Base-by-base conservation (phyloP, 129 eudicot genomes). In the Tanacetum coccineum region DNA sequence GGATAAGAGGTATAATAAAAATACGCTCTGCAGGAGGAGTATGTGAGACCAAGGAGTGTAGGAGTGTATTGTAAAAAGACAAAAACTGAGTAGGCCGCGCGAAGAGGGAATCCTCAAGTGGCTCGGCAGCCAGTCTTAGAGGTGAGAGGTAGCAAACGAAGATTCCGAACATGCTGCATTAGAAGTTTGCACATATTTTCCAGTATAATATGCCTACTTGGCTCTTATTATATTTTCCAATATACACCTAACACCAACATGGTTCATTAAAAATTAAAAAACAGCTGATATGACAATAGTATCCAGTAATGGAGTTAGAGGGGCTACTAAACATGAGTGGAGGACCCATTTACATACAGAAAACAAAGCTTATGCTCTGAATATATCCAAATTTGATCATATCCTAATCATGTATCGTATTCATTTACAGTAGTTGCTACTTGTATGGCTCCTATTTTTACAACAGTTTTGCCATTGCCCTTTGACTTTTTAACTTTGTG, bases 361-460 rank as follows among this genome's bases (percentile, higher is more conserved):
- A 67, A 75, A 67, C 60, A 67, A 59, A 59, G 51, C 64, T 60
- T 68, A 75, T 75, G 80, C 75, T 61, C 49, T 39, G 46, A 51
- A 49, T 67, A 21, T 55, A 42, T 61, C 80, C 50, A 4, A 53
- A 53, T 42, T 39, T 73, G 50, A 49, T 52, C 71, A 62, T 3
- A 36, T 50, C 64, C 64, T 36, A 75, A 67, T 67, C 74, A 48
- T 52, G 14, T 61, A 68, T 61, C 68, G 74, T 68, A 17, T 59
- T 68, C 49, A 50, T 68, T 28, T 40, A 59, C 30, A 15, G 57
- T 42, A 39, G 58, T 60, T 52, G 80, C 58, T 68, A 68, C 25
- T 50, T 60, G 70, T 75, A 50, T 68, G 80, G 80, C 74, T 67
- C 74, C 70, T 70, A 51, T 68, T 75, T 68, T 11, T 68, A 51